Evolutionary conservation across 2,329 filamentous ascomycete species (phyloP).

Genomic region (Ciborinia camelliae): DNA sequence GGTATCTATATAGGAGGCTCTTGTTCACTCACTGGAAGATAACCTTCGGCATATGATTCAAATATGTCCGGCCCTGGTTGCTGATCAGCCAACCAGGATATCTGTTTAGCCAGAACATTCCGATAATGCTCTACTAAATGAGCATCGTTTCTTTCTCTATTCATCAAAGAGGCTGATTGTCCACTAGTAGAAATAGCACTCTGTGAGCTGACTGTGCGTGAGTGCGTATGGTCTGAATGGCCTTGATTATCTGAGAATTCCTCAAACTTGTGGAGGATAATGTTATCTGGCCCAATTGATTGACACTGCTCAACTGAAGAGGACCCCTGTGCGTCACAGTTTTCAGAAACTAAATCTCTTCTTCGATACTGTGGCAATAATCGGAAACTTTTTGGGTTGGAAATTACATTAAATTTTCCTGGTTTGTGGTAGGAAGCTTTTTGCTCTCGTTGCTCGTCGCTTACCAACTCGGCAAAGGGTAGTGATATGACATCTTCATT

Average conservation of each 20-base stretch:
- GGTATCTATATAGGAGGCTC: neutral
- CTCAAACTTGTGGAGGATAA: neutral
- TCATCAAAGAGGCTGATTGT: neutral
- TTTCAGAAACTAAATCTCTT: neutral
- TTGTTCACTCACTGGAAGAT: slow-evolving; percentile 7
- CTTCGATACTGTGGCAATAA: slow-evolving; percentile 49
- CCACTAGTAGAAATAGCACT: neutral
- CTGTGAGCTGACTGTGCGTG: neutral
- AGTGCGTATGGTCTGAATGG: neutral
- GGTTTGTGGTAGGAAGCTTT: slow-evolving; percentile 51
- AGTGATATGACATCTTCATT: slow-evolving; percentile 47
- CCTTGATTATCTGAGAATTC: neutral
- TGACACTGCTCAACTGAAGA: neutral
- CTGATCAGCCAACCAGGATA: slow-evolving; percentile 21
- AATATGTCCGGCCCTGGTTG: slow-evolving; percentile 4
- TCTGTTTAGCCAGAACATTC: slow-evolving; percentile 30
- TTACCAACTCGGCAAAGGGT: slow-evolving; percentile 50
- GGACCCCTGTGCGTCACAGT: neutral
- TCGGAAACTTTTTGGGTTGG: slow-evolving; percentile 52
- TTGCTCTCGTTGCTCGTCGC: slow-evolving; percentile 55
- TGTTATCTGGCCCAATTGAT: neutral
- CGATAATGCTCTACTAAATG: slow-evolving; percentile 32
- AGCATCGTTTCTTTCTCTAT: slow-evolving; percentile 11
- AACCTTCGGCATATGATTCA: neutral
- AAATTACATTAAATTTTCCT: slow-evolving; percentile 54